Conservation (phyloP, 371 early-diverging fungal genomes). For the Coemansia linderi region DNA sequence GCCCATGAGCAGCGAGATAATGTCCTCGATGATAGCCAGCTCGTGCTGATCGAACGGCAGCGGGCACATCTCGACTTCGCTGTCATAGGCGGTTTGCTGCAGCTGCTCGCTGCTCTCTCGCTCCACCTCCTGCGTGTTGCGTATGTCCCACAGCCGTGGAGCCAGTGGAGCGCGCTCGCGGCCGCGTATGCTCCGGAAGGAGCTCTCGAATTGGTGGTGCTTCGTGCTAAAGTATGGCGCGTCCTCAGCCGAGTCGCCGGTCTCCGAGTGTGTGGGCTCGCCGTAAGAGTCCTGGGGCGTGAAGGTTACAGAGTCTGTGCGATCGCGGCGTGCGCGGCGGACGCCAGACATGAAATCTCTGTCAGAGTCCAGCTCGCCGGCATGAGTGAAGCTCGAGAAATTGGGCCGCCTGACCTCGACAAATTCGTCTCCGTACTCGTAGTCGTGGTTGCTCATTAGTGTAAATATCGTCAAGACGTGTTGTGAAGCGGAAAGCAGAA, state of each 20-base stretch:
- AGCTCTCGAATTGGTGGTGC: conserved; percentile 43
- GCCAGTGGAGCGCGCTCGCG: conserved; percentile 46
- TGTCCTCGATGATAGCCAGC: conserved; percentile 80
- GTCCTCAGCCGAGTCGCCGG: conserved; percentile 37
- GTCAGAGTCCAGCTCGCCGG: conserved; percentile 19
- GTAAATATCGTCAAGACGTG: neutral
- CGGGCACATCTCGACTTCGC: conserved; percentile 25
- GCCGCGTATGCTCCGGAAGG: conserved; percentile 40
- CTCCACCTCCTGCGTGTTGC: neutral
- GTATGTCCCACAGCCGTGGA: conserved; percentile 40
- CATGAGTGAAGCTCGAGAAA: conserved; percentile 12
- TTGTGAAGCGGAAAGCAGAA: neutral
- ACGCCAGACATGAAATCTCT: conserved; percentile 14
- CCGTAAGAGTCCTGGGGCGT: conserved; percentile 40
- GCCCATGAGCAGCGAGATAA: conserved; percentile 85
- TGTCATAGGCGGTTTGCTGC: conserved; percentile 24
- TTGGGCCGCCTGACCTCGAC: conserved; percentile 25
- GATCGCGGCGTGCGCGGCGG: conserved; percentile 33
- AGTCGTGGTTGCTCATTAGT: conserved; percentile 32
- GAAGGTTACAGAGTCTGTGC: conserved; percentile 35
- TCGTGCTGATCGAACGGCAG: conserved; percentile 65
- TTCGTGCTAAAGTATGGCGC: conserved; percentile 40
- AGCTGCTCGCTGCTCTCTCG: conserved; percentile 9
- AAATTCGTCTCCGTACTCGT: conserved; percentile 41
- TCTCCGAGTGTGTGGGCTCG: conserved; percentile 38